Base-by-base conservation (phyloP, 2,329 filamentous ascomycete species). In the Botrytis sinoallii region DNA sequence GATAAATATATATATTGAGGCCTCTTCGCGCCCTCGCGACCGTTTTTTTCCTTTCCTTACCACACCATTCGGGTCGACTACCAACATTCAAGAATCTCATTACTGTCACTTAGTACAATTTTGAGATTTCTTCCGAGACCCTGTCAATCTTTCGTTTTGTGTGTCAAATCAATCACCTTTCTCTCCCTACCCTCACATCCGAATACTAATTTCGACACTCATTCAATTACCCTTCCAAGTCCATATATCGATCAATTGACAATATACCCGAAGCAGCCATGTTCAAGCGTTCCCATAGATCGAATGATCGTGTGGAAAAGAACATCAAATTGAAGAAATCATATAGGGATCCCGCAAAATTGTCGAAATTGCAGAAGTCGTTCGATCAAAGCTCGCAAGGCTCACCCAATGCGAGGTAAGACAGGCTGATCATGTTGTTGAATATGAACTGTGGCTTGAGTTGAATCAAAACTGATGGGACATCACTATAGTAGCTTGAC, bases 201-300 rank as follows among this genome's bases (percentile, higher is more conserved):
- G 75, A 66, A 79, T 78, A 75, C 79, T 81, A 78, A 75, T 81
- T 81, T 79, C 79, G 79, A 80, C 79, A 76, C 75, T 81, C 80
- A 71, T 79, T 80, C 77, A 78, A 77, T 38, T 63, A 57, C 73
- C 77, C 76, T 35, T 48, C 77, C 67, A 76, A 70, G 77, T 77
- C 74, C 78, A 74, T 72, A 75, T 74, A 76, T 72, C 59, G 68
- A 61, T 66, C 29, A 22, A 61, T 70, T 61, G 57, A 38, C 74
- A 74, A 76, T 75, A 77, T 71, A 76, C 74, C 77, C 76, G 75
- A 75, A 81, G 75, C 82, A 85, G 86, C 82, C 84, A 97, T 97
- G 93, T 97, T 97, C 88, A 97, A 94, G 86, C 93, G 93, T 83
- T 95, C 94, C 81, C 95, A 96, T 85, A 88, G 91, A 83, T 91